Conservation (phyloP, 768 basidiomycete species). For the Lepiota subincarnata region DNA sequence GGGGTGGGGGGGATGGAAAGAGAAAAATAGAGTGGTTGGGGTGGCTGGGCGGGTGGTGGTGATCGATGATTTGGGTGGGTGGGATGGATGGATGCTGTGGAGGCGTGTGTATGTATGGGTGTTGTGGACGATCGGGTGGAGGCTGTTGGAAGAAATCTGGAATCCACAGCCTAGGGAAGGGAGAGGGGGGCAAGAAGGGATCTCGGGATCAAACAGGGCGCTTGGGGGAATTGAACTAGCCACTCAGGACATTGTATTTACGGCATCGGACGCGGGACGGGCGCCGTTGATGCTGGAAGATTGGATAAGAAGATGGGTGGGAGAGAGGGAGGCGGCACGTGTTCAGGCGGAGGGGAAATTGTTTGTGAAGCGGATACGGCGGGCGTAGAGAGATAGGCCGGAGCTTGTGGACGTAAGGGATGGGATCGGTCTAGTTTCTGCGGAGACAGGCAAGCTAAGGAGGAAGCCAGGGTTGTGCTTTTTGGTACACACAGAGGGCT, state of each 20-base stretch:
- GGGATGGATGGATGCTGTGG: no score
- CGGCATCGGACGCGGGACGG: constrained; percentile 2
- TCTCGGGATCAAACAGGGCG: constrained; percentile 6
- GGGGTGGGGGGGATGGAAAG: no score
- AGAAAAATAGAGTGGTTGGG: no score
- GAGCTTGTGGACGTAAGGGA: background rate
- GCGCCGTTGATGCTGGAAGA: constrained; percentile 10
- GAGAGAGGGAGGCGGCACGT: background rate
- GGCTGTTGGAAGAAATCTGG: no score
- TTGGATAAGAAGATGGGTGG: constrained; percentile 9
- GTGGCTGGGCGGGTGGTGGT: no score
- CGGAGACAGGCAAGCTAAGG: no score
- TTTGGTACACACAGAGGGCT: background rate
- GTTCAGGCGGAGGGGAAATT: constrained; percentile 1
- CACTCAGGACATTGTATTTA: background rate
- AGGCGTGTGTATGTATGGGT: no score
- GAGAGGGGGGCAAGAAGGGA: background rate
- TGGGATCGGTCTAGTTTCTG: no score
- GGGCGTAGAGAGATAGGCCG: constrained; percentile 1
- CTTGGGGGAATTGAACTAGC: background rate
- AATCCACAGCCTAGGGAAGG: no score
- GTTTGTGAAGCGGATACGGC: background rate
- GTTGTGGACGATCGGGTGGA: no score
- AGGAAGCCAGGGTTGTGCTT: no score
- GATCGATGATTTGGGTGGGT: no score